Evolutionary conservation across 2,329 filamentous ascomycete species (phyloP).

Genomic region (Raffaelea albimanens): DNA sequence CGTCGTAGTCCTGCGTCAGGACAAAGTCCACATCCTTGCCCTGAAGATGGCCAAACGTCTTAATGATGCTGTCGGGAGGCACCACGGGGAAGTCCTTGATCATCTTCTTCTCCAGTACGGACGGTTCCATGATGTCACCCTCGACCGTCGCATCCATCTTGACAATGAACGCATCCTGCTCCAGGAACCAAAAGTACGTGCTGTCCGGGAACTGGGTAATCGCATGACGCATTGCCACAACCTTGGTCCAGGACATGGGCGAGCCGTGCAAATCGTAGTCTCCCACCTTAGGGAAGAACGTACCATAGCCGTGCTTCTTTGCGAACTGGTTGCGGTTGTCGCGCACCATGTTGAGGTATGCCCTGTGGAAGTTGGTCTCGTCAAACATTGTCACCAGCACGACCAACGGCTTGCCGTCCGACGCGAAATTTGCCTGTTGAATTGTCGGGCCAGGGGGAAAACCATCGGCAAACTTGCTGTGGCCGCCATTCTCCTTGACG

Average conservation of each 20-base stretch:
- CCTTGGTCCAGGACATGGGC: conserved; percentile 60
- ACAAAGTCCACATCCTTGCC: conserved; percentile 72
- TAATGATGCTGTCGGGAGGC: conserved; percentile 93
- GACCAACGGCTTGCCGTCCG: conserved; percentile 44
- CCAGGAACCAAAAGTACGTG: conserved; percentile 79
- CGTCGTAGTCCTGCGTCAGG: conserved; percentile 74
- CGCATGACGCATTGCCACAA: conserved; percentile 83
- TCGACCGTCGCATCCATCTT: conserved; percentile 63
- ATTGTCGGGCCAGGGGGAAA: conserved; percentile 8
- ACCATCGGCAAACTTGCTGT: conserved; percentile 14
- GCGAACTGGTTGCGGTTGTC: conserved; percentile 83
- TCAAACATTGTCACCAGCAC: conserved; percentile 86
- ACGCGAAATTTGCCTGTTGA: conserved; percentile 19
- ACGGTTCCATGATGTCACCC: conserved; percentile 57
- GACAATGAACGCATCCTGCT: conserved; percentile 82
- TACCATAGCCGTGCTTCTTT: conserved; percentile 74
- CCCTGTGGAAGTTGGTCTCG: conserved; percentile 49
- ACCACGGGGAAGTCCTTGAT: conserved; percentile 78
- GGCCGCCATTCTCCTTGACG: background rate
- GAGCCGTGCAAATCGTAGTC: conserved; percentile 62
- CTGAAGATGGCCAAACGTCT: conserved; percentile 77
- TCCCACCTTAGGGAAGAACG: conserved; percentile 68
- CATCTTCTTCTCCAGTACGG: conserved; percentile 67
- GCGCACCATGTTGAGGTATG: conserved; percentile 64
- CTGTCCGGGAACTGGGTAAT: conserved; percentile 69